Base-by-base conservation (phyloP, 257 asterid genomes). In the Prunella vulgaris region DNA sequence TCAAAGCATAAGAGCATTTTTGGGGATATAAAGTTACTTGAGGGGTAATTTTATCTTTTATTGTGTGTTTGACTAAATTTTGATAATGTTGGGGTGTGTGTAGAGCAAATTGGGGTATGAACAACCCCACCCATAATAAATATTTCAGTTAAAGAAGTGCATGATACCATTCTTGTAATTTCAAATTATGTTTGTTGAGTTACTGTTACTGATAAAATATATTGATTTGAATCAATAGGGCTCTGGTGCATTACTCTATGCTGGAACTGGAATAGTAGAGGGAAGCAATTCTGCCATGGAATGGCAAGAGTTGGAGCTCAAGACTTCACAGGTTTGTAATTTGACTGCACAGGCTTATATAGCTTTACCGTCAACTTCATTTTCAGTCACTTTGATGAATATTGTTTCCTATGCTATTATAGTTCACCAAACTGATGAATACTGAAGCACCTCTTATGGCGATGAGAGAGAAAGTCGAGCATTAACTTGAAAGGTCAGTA, bases 301-400 rank as follows among this genome's bases (percentile, higher is more conserved):
- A 78, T 94, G 97, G 99, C 90, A 94, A 78, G 99, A 94, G 66
- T 83, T 94, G 51, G 95, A 94, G 79, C 89, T 94, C 63, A 94
- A 94, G 94, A 93, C 87, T 13, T 94, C 97, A 51, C 99, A 94
- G 96, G 99, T 90, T 78, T 76, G 83, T 52, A 44, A 74, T 68
- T 75, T 54, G 5, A 46, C 22, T 58, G 54, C 40, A 44, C 30
- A 35, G 32, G 21, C 7, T n/a, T n/a, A n/a, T n/a, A n/a, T n/a
- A n/a, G n/a, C n/a, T 4, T 46, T 46, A 46, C 5, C 57, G 13
- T 51, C 33, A 48, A 14, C 18, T 24, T 64, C 7, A 35, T 28
- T 40, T 62, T 22, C 56, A 37, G 44, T 54, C 18, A 46, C 14
- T 37, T 66, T 17, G 27, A 35, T 18, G 30, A 40, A 20, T 10